These are phyloP conservation scores for Tricholoma sp. DNA, from an alignment of 768 basidiomycete species.

Conservation along the genomic window DNA sequence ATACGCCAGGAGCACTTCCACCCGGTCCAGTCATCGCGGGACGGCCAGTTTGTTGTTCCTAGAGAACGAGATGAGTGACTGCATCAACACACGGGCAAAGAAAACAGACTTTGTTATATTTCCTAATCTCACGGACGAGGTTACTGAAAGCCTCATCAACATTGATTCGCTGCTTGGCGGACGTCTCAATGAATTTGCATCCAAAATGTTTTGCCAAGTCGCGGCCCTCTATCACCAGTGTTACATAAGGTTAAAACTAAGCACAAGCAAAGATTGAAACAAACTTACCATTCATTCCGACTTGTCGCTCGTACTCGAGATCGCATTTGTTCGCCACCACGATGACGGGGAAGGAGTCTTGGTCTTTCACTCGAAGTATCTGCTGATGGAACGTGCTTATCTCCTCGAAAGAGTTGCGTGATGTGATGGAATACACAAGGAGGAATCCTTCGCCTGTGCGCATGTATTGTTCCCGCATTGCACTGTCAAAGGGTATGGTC, in stretches of 20 bases:
- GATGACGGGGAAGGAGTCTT: slow-evolving; percentile 92
- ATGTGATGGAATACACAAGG: slow-evolving; percentile 97
- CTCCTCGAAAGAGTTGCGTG: slow-evolving; percentile 95
- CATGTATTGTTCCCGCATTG: slow-evolving; percentile 99
- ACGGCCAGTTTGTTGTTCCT: slow-evolving; percentile 80
- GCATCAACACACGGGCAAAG: not conserved
- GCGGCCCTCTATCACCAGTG: slow-evolving; percentile 72
- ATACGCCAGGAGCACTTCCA: slow-evolving; percentile 41
- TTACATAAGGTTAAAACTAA: not conserved
- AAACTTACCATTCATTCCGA: slow-evolving; percentile 82
- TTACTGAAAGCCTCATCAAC: slow-evolving; percentile 94
- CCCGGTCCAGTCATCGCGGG: slow-evolving; percentile 48
- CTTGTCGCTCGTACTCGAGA: slow-evolving; percentile 92
- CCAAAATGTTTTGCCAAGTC: slow-evolving; percentile 94
- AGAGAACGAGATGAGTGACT: not conserved
- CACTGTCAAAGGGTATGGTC: slow-evolving; percentile 40
- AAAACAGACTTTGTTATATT: slow-evolving; percentile 78
- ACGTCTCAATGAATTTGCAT: slow-evolving; percentile 94
- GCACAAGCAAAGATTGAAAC: not conserved
- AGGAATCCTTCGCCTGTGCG: slow-evolving; percentile 97
- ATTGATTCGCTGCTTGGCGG: slow-evolving; percentile 94
- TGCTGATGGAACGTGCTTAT: slow-evolving; percentile 95
- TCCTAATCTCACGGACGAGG: slow-evolving; percentile 90
- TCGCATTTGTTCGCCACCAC: slow-evolving; percentile 99
- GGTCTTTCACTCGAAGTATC: slow-evolving; percentile 94